phyloP scores from a whole-genome alignment of 768 basidiomycete genomes.

The Trametes villosa region DNA sequence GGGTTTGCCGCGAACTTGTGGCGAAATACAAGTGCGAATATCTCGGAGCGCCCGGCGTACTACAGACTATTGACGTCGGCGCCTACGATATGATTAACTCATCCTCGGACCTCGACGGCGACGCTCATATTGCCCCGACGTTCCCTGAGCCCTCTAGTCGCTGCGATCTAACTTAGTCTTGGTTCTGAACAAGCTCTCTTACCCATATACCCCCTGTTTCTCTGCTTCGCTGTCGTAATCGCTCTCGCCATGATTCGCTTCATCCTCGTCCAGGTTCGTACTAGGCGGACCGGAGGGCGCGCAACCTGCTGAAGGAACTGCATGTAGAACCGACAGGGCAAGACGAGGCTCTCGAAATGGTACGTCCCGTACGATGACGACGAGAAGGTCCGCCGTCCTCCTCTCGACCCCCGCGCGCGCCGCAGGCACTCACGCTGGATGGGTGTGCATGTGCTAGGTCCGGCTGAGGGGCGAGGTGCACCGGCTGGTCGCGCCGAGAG shows the following conservation, averaged over 20 bases:
- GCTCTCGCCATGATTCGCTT: slow-evolving; percentile 82
- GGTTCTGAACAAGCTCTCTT: not conserved
- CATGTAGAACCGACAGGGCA: slow-evolving; percentile 96
- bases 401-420: not conserved
- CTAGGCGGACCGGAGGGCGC: not conserved
- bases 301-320: not conserved
- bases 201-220: not conserved
- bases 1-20: no score
- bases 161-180: no score
- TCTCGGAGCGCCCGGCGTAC: no score
- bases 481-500: slow-evolving; percentile 90
- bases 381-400: slow-evolving; percentile 72
- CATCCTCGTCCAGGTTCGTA: slow-evolving; percentile 88
- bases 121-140: no score
- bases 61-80: no score
- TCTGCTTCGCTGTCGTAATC: not conserved
- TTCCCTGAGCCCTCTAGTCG: no score
- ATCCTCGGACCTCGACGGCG: no score
- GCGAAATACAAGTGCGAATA: no score
- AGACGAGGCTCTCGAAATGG: slow-evolving; percentile 97
- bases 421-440: not conserved
- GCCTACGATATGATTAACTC: no score
- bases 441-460: slow-evolving; percentile 55
- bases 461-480: slow-evolving; percentile 96
- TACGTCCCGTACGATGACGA: slow-evolving; percentile 99